Base-by-base conservation (phyloP, 2,329 filamentous ascomycete species). In the Stachybotrys elegans region DNA sequence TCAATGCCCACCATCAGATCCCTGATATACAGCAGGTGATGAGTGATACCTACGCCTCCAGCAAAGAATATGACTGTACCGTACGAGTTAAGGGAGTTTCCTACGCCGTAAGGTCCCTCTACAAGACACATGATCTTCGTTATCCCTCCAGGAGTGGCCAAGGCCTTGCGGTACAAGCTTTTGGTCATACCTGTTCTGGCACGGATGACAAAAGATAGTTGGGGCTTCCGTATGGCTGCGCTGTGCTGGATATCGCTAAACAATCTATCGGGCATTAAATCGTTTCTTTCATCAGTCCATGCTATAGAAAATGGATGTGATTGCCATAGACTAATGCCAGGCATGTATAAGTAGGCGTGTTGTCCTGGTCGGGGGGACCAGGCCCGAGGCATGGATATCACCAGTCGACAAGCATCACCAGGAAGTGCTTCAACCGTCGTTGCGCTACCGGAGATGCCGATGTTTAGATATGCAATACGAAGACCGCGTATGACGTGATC, bases 291-390 rank as follows among this genome's bases (percentile, higher is more conserved):
- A 48, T 88, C 83, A 51, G 80, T 83, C 86, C 86, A 91, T 25
- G 84, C 84, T 36, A 90, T 72, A 3, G 85, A 88, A 68, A 91
- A 91, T 2, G 86, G 86, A 57, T 91, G 86, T 38, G 84, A 88
- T 53, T 86, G 85, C 76, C 79, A 84, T 48, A 82, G 72, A 49
- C 83, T 84, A 55, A 91, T 70, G 5, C 74, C 71, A 6, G 87
- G 87, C 66, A 92, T 77, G 67, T 90, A 90, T 16, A 92, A 67
- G 61, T 90, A 92, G 29, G 86, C 83, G 60, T 92, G 86, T 63
- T 89, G 85, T 29, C 86, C 86, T 0, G 86, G 82, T 47, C 73
- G 72, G 72, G 88, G 88, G 32, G 68, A 76, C 85, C 86, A 91
- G 16, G 84, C 84, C 36, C 84, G 81, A 9, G 85, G 81, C 71